phyloP scores from a whole-genome alignment of 1,284 basidiomycete species.

The Tremellales sp. region DNA sequence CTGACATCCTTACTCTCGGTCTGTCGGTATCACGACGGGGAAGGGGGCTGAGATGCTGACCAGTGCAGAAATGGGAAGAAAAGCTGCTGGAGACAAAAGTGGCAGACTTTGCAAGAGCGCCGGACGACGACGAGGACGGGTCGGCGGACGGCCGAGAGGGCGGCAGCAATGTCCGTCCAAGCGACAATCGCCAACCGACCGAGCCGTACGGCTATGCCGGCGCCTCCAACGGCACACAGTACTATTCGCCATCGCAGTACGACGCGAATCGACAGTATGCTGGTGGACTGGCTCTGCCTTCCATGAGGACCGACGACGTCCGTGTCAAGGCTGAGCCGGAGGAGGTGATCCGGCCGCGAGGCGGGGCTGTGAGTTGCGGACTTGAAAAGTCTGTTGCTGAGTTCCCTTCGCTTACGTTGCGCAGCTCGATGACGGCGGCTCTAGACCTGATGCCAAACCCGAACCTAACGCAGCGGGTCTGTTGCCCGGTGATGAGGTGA shows the following conservation, averaged over 20 bases:
- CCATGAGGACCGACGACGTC: slow-evolving; percentile 14
- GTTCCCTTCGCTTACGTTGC: background rate
- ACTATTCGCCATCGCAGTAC: background rate
- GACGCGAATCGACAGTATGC: background rate
- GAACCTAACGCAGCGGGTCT: slow-evolving; percentile 48
- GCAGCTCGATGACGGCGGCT: slow-evolving; percentile 11
- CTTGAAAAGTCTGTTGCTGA: too few relatives aligned
- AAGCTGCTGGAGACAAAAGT: slow-evolving; percentile 89
- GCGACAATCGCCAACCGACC: background rate
- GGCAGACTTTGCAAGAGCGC: slow-evolving; percentile 66
- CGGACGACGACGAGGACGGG: slow-evolving; percentile 13
- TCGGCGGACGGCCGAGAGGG: slow-evolving; percentile 3
- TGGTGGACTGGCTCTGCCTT: background rate
- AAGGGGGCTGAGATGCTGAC: slow-evolving; percentile 8
- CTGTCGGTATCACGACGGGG: too few relatives aligned
- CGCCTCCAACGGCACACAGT: background rate
- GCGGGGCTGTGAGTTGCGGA: slow-evolving; percentile 34
- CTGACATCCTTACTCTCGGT: slow-evolving; percentile 73
- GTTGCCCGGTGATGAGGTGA: slow-evolving; percentile 64
- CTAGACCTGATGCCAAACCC: slow-evolving; percentile 25
- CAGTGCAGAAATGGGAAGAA: slow-evolving; percentile 85
- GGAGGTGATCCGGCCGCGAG: slow-evolving; percentile 35
- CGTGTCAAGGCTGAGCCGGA: slow-evolving; percentile 43
- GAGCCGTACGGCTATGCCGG: background rate
- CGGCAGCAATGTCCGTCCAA: background rate